Base-by-base conservation (phyloP, 345 rosid species). In the Passiflora organensis region DNA sequence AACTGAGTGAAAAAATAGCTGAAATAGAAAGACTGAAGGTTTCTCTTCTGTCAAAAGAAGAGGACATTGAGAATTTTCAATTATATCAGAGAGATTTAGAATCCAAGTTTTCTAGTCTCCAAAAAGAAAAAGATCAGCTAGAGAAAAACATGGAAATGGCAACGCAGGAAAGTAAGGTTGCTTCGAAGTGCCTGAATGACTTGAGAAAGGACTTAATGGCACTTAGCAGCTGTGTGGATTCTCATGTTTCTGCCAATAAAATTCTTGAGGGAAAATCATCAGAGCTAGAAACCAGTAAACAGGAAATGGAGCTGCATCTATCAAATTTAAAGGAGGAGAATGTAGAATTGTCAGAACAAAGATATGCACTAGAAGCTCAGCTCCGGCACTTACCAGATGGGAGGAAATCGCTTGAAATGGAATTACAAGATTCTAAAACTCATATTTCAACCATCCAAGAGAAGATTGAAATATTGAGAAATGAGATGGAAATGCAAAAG, bases 101-200 rank as follows among this genome's bases (percentile, higher is more conserved):
- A 70, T 73, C 66, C 22, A 53, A 55, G 62, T 52, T 74, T 24
- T 54, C 58, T 41, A 51, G 53, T 47, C 80, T 79, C 10, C 58
- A 61, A 37, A 64, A 59, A 34, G 81, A 75, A 59, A 79, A 69
- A 5, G 25, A 9, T 48, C 73, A 64, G 55, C 58, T 77, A 12
- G 76, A 77, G 56, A 74, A 63, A 49, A 64, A 70, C 28, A 32
- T 72, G 59, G 67, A 75, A 59, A 53, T 46, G 32, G 47, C 61
- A 34, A 53, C 4, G 1, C 63, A 63, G 57, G 80, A 72, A 69
- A 73, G 68, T 43, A 71, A 65, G 43, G 64, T 64, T 13, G 71
- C 80, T 5, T 18, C 76, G 0, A 82, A 66, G 60, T 66, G 79
- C 72, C 43, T 79, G 57, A 57, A 66, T 50, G 82, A 72, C 43